Base-by-base conservation (phyloP, 2,329 filamentous ascomycete species). In the Cladophialophora bantiana region DNA sequence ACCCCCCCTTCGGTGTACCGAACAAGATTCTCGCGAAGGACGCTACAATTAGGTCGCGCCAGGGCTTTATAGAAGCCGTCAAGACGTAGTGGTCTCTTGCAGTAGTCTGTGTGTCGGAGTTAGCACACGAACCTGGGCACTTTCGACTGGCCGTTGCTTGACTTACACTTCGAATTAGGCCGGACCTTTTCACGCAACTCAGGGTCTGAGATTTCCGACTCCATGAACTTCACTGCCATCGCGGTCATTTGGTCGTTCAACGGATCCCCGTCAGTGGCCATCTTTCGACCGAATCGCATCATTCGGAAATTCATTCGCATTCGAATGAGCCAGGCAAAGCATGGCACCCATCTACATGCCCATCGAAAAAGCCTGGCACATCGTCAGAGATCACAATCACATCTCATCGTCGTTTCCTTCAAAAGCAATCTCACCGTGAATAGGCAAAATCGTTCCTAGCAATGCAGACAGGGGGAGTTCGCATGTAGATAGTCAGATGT, bases 401-500 rank as follows among this genome's bases (percentile, higher is more conserved):
- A 26, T 26, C 26, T 26, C 26, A 26, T 26, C 26, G 3, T 26
- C 26, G 26, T 26, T 26, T 26, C 26, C 26, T 26, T 26, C 26
- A 26, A 26, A 26, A 26, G 26, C 7, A 10, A 26, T 45, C 36
- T 15, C 48, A 65, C 63, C 63, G n/a, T 32, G 57, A 61, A 31
- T 65, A 61, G 5, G 42, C 48, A 59, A 45, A 61, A 55, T 65
- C 57, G 18, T n/a, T 15, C 6, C 63, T 32, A 3, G 45, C 56
- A 26, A 65, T 26, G 34, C 40, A 62, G 7, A 63, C 59, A 3
- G 64, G 64, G 4, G 64, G 59, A 1, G 64, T 67, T 13, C 64
- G 34, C 64, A 66, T 66, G 13, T 66, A 66, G 0, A 65, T 58
- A 9, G 64, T 67, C n/a, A 67, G 31, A 40, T 62, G 50, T 62